Conservation (phyloP, 2,329 filamentous ascomycete species). For the Didymella pinodella region DNA sequence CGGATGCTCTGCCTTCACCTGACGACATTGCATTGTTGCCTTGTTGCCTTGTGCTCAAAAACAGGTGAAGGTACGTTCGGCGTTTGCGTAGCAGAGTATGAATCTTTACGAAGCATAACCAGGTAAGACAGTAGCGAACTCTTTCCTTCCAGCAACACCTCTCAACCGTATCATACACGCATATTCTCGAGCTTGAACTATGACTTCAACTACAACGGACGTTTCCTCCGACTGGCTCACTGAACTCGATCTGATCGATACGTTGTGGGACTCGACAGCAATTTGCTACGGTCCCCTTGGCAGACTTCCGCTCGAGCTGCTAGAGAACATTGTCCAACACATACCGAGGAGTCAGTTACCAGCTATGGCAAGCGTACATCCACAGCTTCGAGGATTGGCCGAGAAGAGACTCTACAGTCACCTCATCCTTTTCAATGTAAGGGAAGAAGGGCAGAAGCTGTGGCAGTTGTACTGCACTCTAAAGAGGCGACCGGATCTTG, state of each 20-base stretch:
- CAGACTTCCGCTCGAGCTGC: neutral
- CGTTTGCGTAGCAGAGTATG: neutral
- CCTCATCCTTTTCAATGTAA: neutral
- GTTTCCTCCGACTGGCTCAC: neutral
- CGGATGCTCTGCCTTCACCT: neutral
- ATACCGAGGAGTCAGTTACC: neutral
- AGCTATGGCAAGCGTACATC: neutral
- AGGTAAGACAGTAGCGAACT: neutral
- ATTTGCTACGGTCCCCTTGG: neutral
- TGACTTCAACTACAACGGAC: neutral
- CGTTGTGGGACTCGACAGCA: neutral
- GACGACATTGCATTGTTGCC: neutral
- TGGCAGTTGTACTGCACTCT: neutral
- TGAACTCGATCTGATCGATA: conserved; percentile 1
- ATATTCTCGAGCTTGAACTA: neutral
- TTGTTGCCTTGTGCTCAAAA: neutral
- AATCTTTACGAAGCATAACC: neutral
- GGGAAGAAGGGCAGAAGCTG: too few species aligned
- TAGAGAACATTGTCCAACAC: neutral
- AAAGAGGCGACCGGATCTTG: neutral
- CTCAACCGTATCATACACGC: neutral
- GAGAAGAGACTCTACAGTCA: neutral
- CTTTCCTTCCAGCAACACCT: neutral
- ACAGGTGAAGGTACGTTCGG: neutral
- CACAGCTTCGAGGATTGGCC: neutral